A percentile compares a stretch with the other conserved stretches of the same genome.
phyloP scores from a whole-genome alignment of 1,284 basidiomycete species.

The Hemileia vastatrix region DNA sequence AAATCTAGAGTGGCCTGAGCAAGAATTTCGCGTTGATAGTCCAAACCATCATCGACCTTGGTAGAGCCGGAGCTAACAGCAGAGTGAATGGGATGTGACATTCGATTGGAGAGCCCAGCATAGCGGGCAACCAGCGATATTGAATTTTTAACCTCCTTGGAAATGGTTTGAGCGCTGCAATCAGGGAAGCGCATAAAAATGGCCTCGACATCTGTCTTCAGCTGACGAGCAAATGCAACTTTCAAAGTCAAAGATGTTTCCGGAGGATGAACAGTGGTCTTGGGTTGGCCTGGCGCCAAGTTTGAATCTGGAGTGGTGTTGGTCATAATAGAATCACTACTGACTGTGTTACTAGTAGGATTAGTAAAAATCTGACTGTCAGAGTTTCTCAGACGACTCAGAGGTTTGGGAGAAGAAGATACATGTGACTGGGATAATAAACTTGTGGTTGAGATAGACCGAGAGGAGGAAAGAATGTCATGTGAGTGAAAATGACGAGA shows the following conservation, averaged over 20 bases:
- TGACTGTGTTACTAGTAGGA: too few species aligned
- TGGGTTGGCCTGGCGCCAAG: background rate
- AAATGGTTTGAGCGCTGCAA: too few species aligned
- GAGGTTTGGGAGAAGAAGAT: background rate
- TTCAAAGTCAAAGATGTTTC: background rate
- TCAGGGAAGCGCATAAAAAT: too few species aligned
- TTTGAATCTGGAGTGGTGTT: background rate
- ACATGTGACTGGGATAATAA: background rate
- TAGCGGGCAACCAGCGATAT: background rate
- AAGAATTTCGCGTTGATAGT: constrained; percentile 8
- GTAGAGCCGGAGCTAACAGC: background rate
- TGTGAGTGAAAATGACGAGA: too few species aligned
- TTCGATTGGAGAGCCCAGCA: background rate
- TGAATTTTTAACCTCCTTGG: background rate
- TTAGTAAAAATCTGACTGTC: too few species aligned
- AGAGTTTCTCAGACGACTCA: too few species aligned
- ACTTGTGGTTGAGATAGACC: background rate
- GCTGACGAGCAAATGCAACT: too few species aligned
- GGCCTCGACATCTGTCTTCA: too few species aligned
- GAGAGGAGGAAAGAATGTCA: too few species aligned
- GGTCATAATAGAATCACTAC: background rate
- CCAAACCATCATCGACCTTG: background rate
- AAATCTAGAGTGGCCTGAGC: constrained; percentile 5
- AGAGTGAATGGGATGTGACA: background rate
- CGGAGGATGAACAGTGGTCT: background rate